Conservation (phyloP, 2,329 filamentous ascomycete species). For the Pezizomycotina sp. region DNA sequence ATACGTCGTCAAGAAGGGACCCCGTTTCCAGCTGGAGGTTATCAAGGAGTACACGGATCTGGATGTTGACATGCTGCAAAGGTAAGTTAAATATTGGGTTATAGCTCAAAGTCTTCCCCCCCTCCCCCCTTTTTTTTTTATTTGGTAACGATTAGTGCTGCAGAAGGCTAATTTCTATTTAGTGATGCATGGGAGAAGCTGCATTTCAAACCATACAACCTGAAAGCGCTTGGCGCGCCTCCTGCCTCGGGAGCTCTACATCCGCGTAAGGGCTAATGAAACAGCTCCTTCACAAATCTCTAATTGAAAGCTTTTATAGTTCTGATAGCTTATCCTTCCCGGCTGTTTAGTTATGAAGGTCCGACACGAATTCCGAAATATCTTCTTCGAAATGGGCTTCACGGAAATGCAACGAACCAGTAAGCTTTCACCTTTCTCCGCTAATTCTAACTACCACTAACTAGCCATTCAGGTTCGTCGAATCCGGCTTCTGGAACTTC, state of each 20-base stretch:
- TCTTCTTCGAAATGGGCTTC: constrained; percentile 99
- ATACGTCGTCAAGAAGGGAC: constrained; percentile 70
- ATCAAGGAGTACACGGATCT: constrained; percentile 88
- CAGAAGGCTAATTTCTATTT: constrained; percentile 9
- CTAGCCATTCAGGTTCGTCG: constrained; percentile 48
- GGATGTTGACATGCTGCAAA: constrained; percentile 79
- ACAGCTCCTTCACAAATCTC: too few species aligned
- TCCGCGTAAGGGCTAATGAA: constrained; percentile 27
- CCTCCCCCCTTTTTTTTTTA: background rate
- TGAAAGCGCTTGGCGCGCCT: constrained; percentile 47
- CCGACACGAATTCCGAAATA: constrained; percentile 83
- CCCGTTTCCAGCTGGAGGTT: constrained; percentile 77
- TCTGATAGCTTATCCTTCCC: background rate
- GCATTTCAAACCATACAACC: constrained; percentile 71
- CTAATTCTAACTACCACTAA: constrained; percentile 3
- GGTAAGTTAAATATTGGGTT: too few species aligned
- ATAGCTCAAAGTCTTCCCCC: background rate
- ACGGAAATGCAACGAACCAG: constrained; percentile 88
- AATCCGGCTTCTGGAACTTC: constrained; percentile 99
- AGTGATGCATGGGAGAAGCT: constrained; percentile 79
- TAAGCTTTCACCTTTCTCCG: constrained; percentile 24
- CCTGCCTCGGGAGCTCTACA: constrained; percentile 36
- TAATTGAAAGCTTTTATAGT: background rate
- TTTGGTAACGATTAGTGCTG: background rate
- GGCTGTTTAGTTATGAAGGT: constrained; percentile 63